A percentile compares a stretch with the other conserved stretches of the same genome.
Conservation (phyloP, 345 rosid species). For the Populus davidiana region DNA sequence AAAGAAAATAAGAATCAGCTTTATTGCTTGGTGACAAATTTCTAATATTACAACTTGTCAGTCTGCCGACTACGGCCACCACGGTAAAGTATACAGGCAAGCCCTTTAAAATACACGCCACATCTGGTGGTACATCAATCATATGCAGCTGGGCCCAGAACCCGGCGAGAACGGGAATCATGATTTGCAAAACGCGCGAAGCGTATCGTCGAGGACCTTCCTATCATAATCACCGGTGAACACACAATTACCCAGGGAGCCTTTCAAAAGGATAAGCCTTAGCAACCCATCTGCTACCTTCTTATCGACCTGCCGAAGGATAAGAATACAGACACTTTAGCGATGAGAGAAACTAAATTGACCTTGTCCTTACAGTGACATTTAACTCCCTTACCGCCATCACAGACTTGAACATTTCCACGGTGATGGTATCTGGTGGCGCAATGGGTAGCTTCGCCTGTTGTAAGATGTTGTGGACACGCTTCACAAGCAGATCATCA, state of each 20-base stretch:
- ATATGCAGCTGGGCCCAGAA: neutral
- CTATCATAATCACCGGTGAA: constrained; percentile 90
- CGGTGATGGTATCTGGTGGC: constrained; percentile 82
- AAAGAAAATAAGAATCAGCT: neutral
- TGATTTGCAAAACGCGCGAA: constrained; percentile 61
- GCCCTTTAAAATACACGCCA: neutral
- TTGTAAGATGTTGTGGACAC: constrained; percentile 56
- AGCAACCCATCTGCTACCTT: constrained; percentile 95
- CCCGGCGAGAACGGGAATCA: constrained; percentile 20
- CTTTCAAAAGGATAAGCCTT: constrained; percentile 90
- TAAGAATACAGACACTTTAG: neutral
- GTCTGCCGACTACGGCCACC: neutral
- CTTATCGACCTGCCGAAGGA: constrained; percentile 76
- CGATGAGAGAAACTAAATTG: neutral
- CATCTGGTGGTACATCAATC: neutral
- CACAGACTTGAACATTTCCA: constrained; percentile 85
- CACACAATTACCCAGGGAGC: constrained; percentile 86
- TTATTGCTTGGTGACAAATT: neutral
- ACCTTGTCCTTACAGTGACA: neutral
- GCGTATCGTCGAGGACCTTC: constrained; percentile 79
- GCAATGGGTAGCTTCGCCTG: constrained; percentile 69
- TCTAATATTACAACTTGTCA: neutral
- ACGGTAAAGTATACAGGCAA: neutral
- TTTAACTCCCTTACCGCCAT: constrained; percentile 73
- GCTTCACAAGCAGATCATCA: constrained; percentile 69